phyloP scores from a whole-genome alignment of 257 asterid species.

The Plantago ovata region DNA sequence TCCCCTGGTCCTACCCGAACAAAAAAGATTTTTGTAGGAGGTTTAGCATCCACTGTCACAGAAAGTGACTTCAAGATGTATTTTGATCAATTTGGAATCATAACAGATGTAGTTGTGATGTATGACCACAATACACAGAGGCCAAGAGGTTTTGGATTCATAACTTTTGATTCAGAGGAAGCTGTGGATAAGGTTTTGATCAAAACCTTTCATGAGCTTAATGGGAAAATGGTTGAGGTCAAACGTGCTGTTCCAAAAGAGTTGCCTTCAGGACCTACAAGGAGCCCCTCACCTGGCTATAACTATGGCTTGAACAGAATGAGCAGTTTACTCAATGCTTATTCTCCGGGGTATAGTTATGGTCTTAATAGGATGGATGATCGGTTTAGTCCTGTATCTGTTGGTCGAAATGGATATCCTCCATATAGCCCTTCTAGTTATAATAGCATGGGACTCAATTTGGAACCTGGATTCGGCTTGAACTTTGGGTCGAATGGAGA shows the following conservation, averaged over 20 bases:
- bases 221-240: slow-evolving; percentile 54
- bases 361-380: slow-evolving; percentile 50
- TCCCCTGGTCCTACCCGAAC: slow-evolving; percentile 41
- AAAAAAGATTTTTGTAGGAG: slow-evolving; percentile 52
- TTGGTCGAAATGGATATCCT: slow-evolving; percentile 59
- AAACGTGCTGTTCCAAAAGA: slow-evolving; percentile 58
- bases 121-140: slow-evolving; percentile 52
- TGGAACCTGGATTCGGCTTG: slow-evolving; percentile 44
- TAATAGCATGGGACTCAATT: slow-evolving; percentile 34
- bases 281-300: slow-evolving; percentile 43
- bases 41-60: slow-evolving; percentile 41
- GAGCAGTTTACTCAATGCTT: slow-evolving; percentile 42
- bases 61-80: slow-evolving; percentile 42
- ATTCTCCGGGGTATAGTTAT: slow-evolving; percentile 50
- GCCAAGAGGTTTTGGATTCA: slow-evolving; percentile 53
- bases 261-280: slow-evolving; percentile 60
- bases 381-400: slow-evolving; percentile 54
- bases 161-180: slow-evolving; percentile 46
- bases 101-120: slow-evolving; percentile 49
- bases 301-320: slow-evolving; percentile 50
- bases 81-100: slow-evolving; percentile 42
- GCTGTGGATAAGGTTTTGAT: slow-evolving; percentile 41
- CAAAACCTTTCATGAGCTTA: slow-evolving; percentile 46
- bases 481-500: slow-evolving; percentile 38
- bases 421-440: slow-evolving; percentile 47